Evolutionary conservation across 768 basidiomycete genomes (phyloP), one percentile per base, ranked within the genome.

Genomic region (Boletus subcaerulescens): DNA sequence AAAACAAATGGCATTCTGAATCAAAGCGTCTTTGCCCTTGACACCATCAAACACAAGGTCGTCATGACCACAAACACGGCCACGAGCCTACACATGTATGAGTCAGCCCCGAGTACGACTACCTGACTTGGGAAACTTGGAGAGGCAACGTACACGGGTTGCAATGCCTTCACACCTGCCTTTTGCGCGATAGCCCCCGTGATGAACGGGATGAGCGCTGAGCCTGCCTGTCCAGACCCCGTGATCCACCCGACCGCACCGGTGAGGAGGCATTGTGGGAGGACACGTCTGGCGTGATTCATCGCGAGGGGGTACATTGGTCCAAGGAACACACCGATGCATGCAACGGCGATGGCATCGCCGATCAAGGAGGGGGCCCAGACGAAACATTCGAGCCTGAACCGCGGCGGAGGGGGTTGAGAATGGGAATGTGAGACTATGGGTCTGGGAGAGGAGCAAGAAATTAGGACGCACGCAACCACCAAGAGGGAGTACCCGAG

Each of bases 221-320:
- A 82, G 20, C 88, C 88, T 7, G 85, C 81, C 60, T 85, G 83
- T 0, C 88, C 87, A 35, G 81, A 76, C 4, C 79, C 81, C 1
- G 80, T 80, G 38, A 85, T 83, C 83, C 83, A 86, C 3, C 83
- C 84, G 22, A 85, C 79, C 12, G 81, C 75, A 7, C 79, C 79
- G 1, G 76, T 76, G 29, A 89, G 77, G 6, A 92, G 76, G 76
- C 84, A 84, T 10, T 76, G 77, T 8, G 90, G 91, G 10, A 93
- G 69, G 44, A 91, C 75, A 1, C 81, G 76, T 3, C 82, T 78
- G 0, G 83, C 72, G 49, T 86, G 79, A 63, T 85, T 87, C 80
- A 91, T 82, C 2, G 80, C 76, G 56, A 78, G 73, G 4, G 76
- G 77, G 55, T 74, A 79, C 68, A 76, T 73, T 7, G 76, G 76